Conservation (phyloP, 352 stramenopile genomes). For the Globisporangium canariense region DNA sequence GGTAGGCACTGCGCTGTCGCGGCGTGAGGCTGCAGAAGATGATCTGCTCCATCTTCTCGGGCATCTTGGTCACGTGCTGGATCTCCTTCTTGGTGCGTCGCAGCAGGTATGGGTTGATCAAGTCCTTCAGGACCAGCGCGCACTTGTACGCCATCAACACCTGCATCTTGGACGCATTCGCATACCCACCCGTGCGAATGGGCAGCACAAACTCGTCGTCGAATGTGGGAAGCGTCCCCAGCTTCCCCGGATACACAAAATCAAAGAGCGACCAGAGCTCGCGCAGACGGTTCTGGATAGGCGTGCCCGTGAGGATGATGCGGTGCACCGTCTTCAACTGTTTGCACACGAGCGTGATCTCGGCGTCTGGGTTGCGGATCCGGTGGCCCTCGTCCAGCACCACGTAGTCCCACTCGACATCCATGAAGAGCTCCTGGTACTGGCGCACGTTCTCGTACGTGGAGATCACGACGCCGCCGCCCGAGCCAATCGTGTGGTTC, state of each 20-base stretch:
- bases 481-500: background rate
- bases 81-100: conserved; percentile 94
- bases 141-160: conserved; percentile 97
- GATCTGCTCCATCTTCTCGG: conserved; percentile 98
- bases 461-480: conserved; percentile 91
- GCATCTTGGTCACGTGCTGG: conserved; percentile 89
- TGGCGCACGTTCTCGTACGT: conserved; percentile 96
- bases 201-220: conserved; percentile 96
- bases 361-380: conserved; percentile 97
- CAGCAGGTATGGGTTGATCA: conserved; percentile 97
- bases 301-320: conserved; percentile 91
- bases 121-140: conserved; percentile 93
- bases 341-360: conserved; percentile 95
- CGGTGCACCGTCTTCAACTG: conserved; percentile 87
- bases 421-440: conserved; percentile 88
- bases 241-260: conserved; percentile 97
- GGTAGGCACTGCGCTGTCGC: conserved; percentile 90
- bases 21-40: conserved; percentile 94
- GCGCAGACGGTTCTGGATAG: conserved; percentile 93
- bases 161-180: conserved; percentile 92
- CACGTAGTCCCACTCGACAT: conserved; percentile 95
- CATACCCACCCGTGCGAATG: conserved; percentile 93
- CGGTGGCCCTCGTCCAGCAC: conserved; percentile 99
- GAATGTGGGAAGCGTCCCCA: conserved; percentile 97
- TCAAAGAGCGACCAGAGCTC: conserved; percentile 99